phyloP scores from a whole-genome alignment of 257 asterid species.

The Fraxinus pennsylvanica region DNA sequence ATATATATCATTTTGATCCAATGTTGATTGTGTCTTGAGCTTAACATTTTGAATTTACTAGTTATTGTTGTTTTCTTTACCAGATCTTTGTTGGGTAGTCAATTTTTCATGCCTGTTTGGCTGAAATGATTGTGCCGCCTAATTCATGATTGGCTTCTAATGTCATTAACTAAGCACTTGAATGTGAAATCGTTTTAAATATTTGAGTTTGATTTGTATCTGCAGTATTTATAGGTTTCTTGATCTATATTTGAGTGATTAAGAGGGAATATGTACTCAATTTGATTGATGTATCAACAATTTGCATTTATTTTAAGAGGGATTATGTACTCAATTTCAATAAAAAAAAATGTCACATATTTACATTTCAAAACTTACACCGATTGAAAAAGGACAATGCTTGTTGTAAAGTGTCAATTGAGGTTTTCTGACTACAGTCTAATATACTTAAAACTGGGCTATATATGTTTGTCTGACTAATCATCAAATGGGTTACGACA shows the following conservation, averaged over 20 bases:
- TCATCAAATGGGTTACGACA: neutral
- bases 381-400: neutral
- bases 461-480: neutral
- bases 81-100: conserved; percentile 5
- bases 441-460: neutral
- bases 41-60: neutral
- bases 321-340: neutral
- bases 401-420: neutral
- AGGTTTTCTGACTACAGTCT: neutral
- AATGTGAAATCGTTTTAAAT: neutral
- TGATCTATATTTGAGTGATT: neutral
- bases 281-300: neutral
- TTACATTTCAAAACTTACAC: neutral
- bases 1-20: conserved; percentile 30
- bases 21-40: neutral
- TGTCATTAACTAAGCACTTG: neutral
- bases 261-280: neutral
- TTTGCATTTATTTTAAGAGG: neutral
- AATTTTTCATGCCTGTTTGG: neutral
- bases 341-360: neutral
- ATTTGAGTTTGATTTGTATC: neutral
- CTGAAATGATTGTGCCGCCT: conserved; percentile 19
- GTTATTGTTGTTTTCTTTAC: neutral
- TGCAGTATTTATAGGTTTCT: neutral
- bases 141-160: neutral